Percentiles rank a stretch among this genome's conserved stretches.
Evolutionary conservation across 768 basidiomycete species (phyloP).

Genomic region (Phlebiopsis flavidoalba): DNA sequence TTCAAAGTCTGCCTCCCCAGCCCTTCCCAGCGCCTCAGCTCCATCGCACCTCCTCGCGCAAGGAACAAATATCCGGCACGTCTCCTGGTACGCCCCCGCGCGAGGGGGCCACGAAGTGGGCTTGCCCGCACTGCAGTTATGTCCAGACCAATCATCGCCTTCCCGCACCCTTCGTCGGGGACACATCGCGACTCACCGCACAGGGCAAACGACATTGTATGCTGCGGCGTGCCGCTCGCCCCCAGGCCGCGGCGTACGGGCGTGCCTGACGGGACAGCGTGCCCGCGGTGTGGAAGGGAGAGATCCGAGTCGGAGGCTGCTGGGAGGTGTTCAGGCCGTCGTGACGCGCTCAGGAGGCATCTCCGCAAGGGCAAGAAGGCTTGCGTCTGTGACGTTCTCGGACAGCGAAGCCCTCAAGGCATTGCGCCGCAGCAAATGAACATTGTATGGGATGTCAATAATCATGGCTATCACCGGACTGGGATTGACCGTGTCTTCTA

Average conservation of each 20-base stretch:
- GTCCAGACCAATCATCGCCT: conserved; percentile 10
- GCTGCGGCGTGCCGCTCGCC: conserved; percentile 15
- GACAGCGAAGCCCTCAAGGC: background rate
- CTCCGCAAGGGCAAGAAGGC: conserved; percentile 4
- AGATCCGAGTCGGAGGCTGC: conserved; percentile 18
- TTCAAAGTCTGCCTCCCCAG: background rate
- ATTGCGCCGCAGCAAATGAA: background rate
- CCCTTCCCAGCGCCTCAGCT: background rate
- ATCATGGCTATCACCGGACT: background rate
- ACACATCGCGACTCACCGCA: conserved; percentile 16
- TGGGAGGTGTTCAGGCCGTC: conserved; percentile 10
- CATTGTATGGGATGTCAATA: background rate
- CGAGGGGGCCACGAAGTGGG: background rate
- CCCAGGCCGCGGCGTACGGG: conserved; percentile 1
- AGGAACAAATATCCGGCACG: background rate
- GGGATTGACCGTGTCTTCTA: background rate
- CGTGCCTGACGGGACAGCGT: background rate
- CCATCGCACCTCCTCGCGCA: background rate
- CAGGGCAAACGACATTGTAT: conserved; percentile 9
- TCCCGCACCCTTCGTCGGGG: conserved; percentile 18
- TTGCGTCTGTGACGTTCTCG: background rate
- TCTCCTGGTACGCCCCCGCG: background rate
- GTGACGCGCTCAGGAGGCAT: conserved; percentile 16
- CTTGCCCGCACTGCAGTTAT: conserved; percentile 14
- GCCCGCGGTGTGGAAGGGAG: conserved; percentile 6